phyloP scores from a whole-genome alignment of 75 land plant genomes.

The Cupressus sempervirens region DNA sequence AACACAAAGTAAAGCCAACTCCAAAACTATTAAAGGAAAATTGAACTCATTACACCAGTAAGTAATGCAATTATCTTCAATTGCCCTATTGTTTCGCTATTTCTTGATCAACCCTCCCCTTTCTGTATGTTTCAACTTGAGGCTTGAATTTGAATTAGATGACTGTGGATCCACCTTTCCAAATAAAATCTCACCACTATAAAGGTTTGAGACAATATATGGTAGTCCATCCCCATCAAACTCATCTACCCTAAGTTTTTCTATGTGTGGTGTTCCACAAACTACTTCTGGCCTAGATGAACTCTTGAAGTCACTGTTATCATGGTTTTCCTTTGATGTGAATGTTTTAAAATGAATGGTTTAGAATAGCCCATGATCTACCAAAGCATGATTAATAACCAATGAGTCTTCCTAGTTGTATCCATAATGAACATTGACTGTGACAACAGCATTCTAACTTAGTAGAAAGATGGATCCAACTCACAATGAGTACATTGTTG shows the following conservation, averaged over 20 bases:
- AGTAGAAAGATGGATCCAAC: conserved; percentile 74
- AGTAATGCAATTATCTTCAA: conserved; percentile 56
- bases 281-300: conserved; percentile 18
- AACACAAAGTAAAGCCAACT: conserved; percentile 62
- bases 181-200: conserved; percentile 67
- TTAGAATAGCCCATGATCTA: conserved; percentile 86
- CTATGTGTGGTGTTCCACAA: conserved; percentile 61
- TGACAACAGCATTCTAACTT: conserved; percentile 78
- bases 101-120: conserved; percentile 90
- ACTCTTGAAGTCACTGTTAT: conserved; percentile 4
- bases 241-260: conserved; percentile 47
- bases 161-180: conserved; percentile 56
- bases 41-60: conserved; percentile 51
- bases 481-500: conserved; percentile 71
- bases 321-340: conserved; percentile 54
- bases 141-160: conserved; percentile 63
- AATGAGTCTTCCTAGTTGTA: conserved; percentile 97
- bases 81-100: no score
- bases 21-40: conserved; percentile 57
- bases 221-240: conserved; percentile 93
- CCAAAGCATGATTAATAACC: conserved; percentile 73
- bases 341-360: conserved; percentile 68
- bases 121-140: conserved; percentile 70
- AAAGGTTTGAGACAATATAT: conserved; percentile 54
- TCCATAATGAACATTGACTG: conserved; percentile 76